Evolutionary conservation across 1,284 basidiomycete genomes (phyloP).

Genomic region (Fomitiporia mediterranea): DNA sequence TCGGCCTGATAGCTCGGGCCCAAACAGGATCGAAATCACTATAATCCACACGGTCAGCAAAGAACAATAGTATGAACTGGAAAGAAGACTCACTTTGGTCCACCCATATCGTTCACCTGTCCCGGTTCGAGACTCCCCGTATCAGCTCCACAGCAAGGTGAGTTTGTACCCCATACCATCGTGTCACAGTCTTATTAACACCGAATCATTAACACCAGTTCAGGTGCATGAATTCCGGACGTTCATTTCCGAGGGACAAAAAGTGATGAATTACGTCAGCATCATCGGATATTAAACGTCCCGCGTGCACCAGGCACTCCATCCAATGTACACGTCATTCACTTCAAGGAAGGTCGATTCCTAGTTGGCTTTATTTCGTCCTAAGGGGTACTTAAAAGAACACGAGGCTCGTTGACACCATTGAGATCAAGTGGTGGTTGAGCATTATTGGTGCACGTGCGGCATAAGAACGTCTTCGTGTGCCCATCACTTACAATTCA

Average conservation of each 20-base stretch:
- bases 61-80: neutral
- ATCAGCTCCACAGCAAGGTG: constrained; percentile 40
- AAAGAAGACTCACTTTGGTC: constrained; percentile 22
- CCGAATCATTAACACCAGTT: too few species aligned
- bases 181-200: too few species aligned
- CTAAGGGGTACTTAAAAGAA: constrained; percentile 26
- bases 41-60: neutral
- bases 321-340: constrained; percentile 44
- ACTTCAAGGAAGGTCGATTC: constrained; percentile 31
- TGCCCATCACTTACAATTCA: too few species aligned
- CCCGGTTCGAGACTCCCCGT: constrained; percentile 43
- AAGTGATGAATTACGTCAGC: too few species aligned
- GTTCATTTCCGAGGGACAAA: too few species aligned
- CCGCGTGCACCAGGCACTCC: constrained; percentile 41
- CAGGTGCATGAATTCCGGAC: too few species aligned
- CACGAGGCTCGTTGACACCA: constrained; percentile 38
- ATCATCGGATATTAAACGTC: constrained; percentile 20
- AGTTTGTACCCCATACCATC: constrained; percentile 39
- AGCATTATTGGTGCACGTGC: too few species aligned
- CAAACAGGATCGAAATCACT: constrained; percentile 41
- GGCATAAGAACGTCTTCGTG: too few species aligned
- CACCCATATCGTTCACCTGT: constrained; percentile 26
- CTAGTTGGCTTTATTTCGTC: neutral
- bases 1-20: constrained; percentile 36
- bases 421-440: too few species aligned